These are phyloP conservation scores for Ceratocystis ficicola DNA, from an alignment of 2,329 filamentous ascomycete species.

Conservation along the genomic window DNA sequence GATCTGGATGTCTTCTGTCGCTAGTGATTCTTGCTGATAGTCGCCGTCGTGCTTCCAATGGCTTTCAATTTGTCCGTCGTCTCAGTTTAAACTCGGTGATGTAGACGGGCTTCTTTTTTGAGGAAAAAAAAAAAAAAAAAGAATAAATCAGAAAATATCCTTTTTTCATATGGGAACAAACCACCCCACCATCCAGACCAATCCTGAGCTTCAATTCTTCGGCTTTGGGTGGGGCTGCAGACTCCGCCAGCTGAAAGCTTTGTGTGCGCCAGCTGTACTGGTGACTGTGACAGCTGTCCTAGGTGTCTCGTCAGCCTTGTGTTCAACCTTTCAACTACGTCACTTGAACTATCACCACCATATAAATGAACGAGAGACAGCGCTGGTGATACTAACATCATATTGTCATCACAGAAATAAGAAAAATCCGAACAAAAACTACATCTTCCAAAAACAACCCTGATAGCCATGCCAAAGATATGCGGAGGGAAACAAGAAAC, in stretches of 20 bases:
- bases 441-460: conserved; percentile 3
- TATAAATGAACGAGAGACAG: neutral
- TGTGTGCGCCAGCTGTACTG: conserved; percentile 4
- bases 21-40: neutral
- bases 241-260: neutral
- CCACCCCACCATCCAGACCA: conserved; percentile 10
- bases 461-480: neutral
- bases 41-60: neutral
- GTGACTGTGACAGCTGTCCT: neutral
- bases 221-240: conserved; percentile 4
- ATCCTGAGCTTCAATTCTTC: conserved; percentile 9
- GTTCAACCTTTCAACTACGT: neutral
- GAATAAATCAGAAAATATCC: neutral
- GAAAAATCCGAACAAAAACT: conserved; percentile 14
- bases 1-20: neutral
- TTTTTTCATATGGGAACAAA: conserved; percentile 2
- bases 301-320: neutral
- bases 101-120: neutral
- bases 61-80: no score
- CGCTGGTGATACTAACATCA: neutral
- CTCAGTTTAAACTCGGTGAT: no score
- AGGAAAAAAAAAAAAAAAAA: neutral
- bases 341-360: neutral
- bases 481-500: conserved; percentile 14
- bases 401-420: conserved; percentile 4